These are phyloP conservation scores for Castanea sativa DNA, from an alignment of 306 rosid species.

Conservation along the genomic window DNA sequence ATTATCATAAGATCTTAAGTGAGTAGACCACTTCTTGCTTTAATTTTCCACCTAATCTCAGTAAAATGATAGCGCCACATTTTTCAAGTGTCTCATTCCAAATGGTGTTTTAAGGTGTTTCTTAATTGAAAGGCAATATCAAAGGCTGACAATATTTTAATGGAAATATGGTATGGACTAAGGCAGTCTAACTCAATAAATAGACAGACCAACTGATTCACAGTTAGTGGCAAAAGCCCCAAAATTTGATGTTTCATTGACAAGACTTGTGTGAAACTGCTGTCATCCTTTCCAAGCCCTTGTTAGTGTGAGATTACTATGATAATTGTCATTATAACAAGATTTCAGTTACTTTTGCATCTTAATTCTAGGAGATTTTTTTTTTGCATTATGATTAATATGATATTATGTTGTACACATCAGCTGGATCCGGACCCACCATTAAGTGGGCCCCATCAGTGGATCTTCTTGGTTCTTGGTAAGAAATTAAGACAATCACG, in stretches of 20 bases:
- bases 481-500: slow-evolving; percentile 43
- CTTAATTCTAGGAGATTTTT: slow-evolving; percentile 50
- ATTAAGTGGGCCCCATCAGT: slow-evolving; percentile 22
- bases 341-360: slow-evolving; percentile 53
- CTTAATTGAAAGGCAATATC: slow-evolving; percentile 64
- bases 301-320: slow-evolving; percentile 29
- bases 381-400: slow-evolving; percentile 40
- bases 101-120: slow-evolving; percentile 27
- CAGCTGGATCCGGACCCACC: slow-evolving; percentile 70
- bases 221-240: slow-evolving; percentile 33
- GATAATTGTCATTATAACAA: slow-evolving; percentile 43
- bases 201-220: slow-evolving; percentile 65
- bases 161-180: slow-evolving; percentile 49
- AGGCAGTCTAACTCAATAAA: slow-evolving; percentile 60
- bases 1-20: slow-evolving; percentile 34
- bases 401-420: slow-evolving; percentile 57
- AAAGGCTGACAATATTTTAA: slow-evolving; percentile 37
- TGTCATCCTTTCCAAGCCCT: slow-evolving; percentile 25
- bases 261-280: slow-evolving; percentile 29
- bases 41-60: slow-evolving; percentile 40
- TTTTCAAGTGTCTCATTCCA: slow-evolving; percentile 22
- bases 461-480: slow-evolving; percentile 50
- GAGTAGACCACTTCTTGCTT: slow-evolving; percentile 37
- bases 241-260: slow-evolving; percentile 23
- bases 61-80: slow-evolving; percentile 43